Evolutionary conservation across 345 rosid species (phyloP).

Genomic region (Cardamine occulta): DNA sequence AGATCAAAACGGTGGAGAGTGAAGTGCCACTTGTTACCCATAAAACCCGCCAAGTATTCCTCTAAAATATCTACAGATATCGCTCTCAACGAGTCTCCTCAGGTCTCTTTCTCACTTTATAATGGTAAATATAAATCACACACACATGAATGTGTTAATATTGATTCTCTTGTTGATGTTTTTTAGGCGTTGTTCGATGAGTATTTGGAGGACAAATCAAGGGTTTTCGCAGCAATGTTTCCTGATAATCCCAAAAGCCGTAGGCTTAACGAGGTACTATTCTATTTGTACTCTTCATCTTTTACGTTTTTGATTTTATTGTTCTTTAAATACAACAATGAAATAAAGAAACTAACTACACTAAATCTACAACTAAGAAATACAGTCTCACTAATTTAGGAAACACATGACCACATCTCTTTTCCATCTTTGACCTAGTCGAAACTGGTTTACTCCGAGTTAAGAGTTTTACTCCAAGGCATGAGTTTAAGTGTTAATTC

Average conservation of each 20-base stretch:
- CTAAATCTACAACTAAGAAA: too few relatives aligned
- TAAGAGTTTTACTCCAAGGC: not conserved
- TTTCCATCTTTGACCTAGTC: too few relatives aligned
- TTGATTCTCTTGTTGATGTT: not conserved
- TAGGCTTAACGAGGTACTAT: slow-evolving; percentile 67
- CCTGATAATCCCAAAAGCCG: slow-evolving; percentile 72
- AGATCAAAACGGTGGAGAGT: slow-evolving; percentile 42
- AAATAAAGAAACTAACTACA: too few relatives aligned
- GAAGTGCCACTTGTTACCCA: slow-evolving; percentile 42
- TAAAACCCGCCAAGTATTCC: slow-evolving; percentile 59
- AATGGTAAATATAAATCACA: not conserved
- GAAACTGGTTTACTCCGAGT: too few relatives aligned
- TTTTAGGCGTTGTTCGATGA: slow-evolving; percentile 80
- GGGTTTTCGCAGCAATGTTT: slow-evolving; percentile 79
- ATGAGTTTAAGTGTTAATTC: not conserved
- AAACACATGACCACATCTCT: too few relatives aligned
- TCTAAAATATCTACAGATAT: slow-evolving; percentile 77
- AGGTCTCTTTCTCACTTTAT: slow-evolving; percentile 47
- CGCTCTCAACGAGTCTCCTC: slow-evolving; percentile 68
- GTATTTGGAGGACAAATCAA: slow-evolving; percentile 75
- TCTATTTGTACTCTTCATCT: too few relatives aligned
- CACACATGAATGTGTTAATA: not conserved
- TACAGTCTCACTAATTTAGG: too few relatives aligned
- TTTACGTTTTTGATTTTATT: too few relatives aligned
- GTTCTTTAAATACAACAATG: too few relatives aligned